Evolutionary conservation across 176 grass and related monocot species (phyloP).

Genomic region (Juncus effusus): DNA sequence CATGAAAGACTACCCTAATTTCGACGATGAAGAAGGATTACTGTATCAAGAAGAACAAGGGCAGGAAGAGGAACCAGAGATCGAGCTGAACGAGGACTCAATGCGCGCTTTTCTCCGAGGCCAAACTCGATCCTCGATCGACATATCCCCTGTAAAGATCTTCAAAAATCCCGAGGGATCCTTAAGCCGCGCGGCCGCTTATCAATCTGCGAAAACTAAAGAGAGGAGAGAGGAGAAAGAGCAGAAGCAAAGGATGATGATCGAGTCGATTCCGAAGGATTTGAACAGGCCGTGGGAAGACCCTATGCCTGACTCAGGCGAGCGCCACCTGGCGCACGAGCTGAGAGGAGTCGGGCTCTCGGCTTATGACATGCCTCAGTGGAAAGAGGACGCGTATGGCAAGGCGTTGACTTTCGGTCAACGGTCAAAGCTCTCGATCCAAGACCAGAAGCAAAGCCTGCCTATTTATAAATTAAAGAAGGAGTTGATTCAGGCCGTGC

Average conservation of each 20-base stretch:
- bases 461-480: constrained; percentile 93
- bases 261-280: constrained; percentile 97
- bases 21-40: constrained; percentile 84
- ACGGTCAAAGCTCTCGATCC: constrained; percentile 79
- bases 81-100: constrained; percentile 80
- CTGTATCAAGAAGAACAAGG: constrained; percentile 75
- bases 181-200: constrained; percentile 73
- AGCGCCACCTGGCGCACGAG: constrained; percentile 82
- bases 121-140: constrained; percentile 70
- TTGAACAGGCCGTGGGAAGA: constrained; percentile 97
- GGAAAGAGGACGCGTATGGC: constrained; percentile 96
- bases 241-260: constrained; percentile 91
- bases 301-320: constrained; percentile 83
- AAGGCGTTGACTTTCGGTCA: constrained; percentile 87
- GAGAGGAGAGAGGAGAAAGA: constrained; percentile 84
- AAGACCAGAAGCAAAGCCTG: constrained; percentile 87
- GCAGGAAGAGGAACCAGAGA: constrained; percentile 76
- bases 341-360: constrained; percentile 80
- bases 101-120: constrained; percentile 87
- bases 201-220: constrained; percentile 81
- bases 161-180: constrained; percentile 96
- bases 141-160: constrained; percentile 94
- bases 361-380: constrained; percentile 92
- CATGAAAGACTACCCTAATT: constrained; percentile 58
- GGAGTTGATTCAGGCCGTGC: constrained; percentile 87